Evolutionary conservation across 2,329 filamentous ascomycete genomes (phyloP).

Genomic region (Sclerotinia sclerotiorum): DNA sequence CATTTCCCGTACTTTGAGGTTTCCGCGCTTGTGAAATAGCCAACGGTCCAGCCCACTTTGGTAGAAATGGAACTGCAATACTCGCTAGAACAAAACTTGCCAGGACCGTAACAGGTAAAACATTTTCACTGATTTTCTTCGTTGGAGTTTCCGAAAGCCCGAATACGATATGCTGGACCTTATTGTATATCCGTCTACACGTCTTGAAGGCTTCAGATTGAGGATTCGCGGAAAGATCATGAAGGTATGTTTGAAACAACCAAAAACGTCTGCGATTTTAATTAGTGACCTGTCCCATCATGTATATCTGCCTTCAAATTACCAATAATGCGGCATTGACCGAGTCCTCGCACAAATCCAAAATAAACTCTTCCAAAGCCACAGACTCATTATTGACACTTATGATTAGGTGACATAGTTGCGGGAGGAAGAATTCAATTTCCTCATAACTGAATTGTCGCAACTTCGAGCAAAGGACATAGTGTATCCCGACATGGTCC

Average conservation of each 20-base stretch:
- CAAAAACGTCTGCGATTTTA: conserved; percentile 69
- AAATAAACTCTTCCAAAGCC: conserved; percentile 83
- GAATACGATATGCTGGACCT: conserved; percentile 85
- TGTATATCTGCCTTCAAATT: conserved; percentile 35
- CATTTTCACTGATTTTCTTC: conserved; percentile 78
- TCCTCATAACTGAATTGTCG: conserved; percentile 88
- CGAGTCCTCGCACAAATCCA: conserved; percentile 84
- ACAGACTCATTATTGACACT: conserved; percentile 89
- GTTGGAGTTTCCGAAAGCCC: conserved; percentile 68
- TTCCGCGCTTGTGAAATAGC: conserved; percentile 80
- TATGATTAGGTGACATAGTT: conserved; percentile 84
- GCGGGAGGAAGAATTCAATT: conserved; percentile 88
- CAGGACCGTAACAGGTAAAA: conserved; percentile 75
- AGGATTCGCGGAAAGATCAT: conserved; percentile 73
- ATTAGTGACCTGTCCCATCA: conserved; percentile 28
- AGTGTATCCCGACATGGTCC: conserved; percentile 86
- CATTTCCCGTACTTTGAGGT: conserved; percentile 62
- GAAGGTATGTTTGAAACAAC: conserved; percentile 85
- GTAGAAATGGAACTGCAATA: conserved; percentile 71
- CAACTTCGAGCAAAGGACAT: conserved; percentile 84
- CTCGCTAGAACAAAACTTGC: conserved; percentile 78
- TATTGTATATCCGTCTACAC: conserved; percentile 81
- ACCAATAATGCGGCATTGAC: conserved; percentile 82
- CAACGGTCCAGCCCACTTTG: conserved; percentile 76
- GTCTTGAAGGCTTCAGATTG: conserved; percentile 78